Conservation (phyloP, 2,329 filamentous ascomycete species). For the Amesomyces nigricolor region DNA sequence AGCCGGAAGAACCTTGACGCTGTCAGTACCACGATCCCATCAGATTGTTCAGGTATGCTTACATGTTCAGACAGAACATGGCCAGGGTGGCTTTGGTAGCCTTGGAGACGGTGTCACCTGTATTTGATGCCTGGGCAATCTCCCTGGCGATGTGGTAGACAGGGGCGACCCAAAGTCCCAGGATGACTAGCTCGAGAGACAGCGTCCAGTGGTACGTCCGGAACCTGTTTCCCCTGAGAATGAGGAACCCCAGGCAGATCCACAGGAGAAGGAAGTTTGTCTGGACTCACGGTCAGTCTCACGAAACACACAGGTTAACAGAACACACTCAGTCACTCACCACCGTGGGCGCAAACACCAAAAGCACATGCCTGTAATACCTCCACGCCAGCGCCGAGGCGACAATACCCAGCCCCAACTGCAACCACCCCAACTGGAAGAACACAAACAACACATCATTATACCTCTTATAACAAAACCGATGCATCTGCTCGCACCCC, state of each 20-base stretch:
- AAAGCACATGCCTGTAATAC: slow-evolving; percentile 30
- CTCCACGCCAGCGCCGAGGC: slow-evolving; percentile 36
- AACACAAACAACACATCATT: slow-evolving; percentile 35
- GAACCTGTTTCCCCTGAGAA: slow-evolving; percentile 31
- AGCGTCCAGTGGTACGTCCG: slow-evolving; percentile 38
- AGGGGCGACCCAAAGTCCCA: slow-evolving; percentile 31
- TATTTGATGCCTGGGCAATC: neutral
- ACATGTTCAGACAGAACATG: slow-evolving; percentile 37
- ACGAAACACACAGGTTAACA: neutral
- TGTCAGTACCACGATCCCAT: neutral
- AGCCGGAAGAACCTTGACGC: slow-evolving; percentile 20
- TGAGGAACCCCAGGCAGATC: slow-evolving; percentile 32
- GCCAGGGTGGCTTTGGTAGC: slow-evolving; percentile 30
- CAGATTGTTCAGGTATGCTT: slow-evolving; percentile 19
- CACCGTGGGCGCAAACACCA: slow-evolving; percentile 33
- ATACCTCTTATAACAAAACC: slow-evolving; percentile 36
- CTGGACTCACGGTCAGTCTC: neutral
- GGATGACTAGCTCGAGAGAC: slow-evolving; percentile 34
- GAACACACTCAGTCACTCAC: slow-evolving; percentile 26
- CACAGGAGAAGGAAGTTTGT: slow-evolving; percentile 37
- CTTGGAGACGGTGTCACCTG: slow-evolving; percentile 10
- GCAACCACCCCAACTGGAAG: slow-evolving; percentile 36
- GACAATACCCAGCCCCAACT: slow-evolving; percentile 33
- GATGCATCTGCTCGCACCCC: slow-evolving; percentile 38
- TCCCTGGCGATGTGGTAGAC: slow-evolving; percentile 26